Evolutionary conservation across 2,329 filamentous ascomycete species (phyloP), one percentile per base, ranked within the genome.

Genomic region (Stagonosporopsis chrysanthemi): DNA sequence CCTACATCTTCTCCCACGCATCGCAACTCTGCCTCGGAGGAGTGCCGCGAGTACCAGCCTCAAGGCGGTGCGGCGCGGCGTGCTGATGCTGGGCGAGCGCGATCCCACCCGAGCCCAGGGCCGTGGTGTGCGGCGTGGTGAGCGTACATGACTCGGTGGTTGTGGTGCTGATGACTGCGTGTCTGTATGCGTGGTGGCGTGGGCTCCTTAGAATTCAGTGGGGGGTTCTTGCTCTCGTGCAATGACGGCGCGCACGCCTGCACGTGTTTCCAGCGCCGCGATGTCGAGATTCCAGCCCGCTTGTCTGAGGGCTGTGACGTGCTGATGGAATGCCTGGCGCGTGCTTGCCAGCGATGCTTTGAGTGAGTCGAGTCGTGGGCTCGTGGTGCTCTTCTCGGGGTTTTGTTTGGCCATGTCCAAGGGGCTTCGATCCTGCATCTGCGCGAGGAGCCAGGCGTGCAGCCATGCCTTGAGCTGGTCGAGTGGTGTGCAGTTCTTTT

Each of bases 251-350:
- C 75, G 71, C 24, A 69, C 75, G 24, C 84, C 86, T 43, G 83
- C 79, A 56, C 78, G 81, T 17, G 88, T 92, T 78, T 92, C 89
- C 65, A 93, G 77, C 6, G 86, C 88, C 36, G 82, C 82, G 47
- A 81, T 81, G 53, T 85, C 78, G 43, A 90, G 65, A 75, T 92
- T 84, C 90, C 90, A 93, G 0, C 89, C 89, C 29, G 67, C 77
- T 31, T 72, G 71, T 56, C 64, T 69, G 52, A 87, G 59, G 59
- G 75, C 62, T 59, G 74, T 59, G 49, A 77, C 55, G 79, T 80
- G 72, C 68, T 75, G 64, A 61, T 77, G 70, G 70, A 88, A 85
- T 44, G 80, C 75, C 8, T 69, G 67, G 4, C 66, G 65, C 8
- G 76, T 68, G 29, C 75, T 64, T 40, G 75, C 71, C 57, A 83